Conservation (phyloP, 2,329 filamentous ascomycete species). For the Cercospora nicotianae region DNA sequence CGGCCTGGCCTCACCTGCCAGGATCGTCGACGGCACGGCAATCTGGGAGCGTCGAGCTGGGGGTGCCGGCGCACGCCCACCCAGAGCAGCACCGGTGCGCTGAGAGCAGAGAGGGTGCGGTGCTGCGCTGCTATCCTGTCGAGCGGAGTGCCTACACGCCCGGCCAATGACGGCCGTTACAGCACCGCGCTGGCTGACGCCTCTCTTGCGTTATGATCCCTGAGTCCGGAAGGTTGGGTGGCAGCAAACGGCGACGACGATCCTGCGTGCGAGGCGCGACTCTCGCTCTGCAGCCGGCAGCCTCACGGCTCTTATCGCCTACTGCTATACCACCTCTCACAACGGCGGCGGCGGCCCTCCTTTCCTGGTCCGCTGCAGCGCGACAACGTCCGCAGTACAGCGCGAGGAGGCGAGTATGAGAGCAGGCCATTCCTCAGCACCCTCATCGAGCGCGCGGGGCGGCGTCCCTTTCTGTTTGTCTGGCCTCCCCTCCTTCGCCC, state of each 20-base stretch:
- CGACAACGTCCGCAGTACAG: neutral
- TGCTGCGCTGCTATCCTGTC: conserved; percentile 1
- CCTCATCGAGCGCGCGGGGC: conserved; percentile 1
- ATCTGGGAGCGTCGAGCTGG: conserved; percentile 3
- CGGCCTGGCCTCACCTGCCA: neutral
- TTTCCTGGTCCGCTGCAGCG: conserved; percentile 1
- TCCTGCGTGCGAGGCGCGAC: conserved; percentile 7
- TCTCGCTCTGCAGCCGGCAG: neutral
- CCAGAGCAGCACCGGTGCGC: neutral
- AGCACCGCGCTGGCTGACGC: conserved; percentile 22
- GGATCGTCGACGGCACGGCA: conserved; percentile 11
- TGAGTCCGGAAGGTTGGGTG: conserved; percentile 26
- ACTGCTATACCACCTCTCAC: conserved; percentile 6
- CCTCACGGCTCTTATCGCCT: conserved; percentile 7
- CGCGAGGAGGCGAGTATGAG: conserved; percentile 2
- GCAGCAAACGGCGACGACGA: conserved; percentile 30
- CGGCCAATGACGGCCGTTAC: conserved; percentile 19
- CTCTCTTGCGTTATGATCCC: conserved; percentile 33
- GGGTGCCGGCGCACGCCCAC: neutral
- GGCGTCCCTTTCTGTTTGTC: neutral
- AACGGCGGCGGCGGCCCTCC: conserved; percentile 1
- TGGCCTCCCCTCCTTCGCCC: neutral
- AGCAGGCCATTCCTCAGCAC: neutral
- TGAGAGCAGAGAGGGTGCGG: neutral
- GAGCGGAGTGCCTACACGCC: neutral